A percentile compares a stretch with the other conserved stretches of the same genome.
Conservation (phyloP, 352 stramenopile species). For the Globisporangium polare region DNA sequence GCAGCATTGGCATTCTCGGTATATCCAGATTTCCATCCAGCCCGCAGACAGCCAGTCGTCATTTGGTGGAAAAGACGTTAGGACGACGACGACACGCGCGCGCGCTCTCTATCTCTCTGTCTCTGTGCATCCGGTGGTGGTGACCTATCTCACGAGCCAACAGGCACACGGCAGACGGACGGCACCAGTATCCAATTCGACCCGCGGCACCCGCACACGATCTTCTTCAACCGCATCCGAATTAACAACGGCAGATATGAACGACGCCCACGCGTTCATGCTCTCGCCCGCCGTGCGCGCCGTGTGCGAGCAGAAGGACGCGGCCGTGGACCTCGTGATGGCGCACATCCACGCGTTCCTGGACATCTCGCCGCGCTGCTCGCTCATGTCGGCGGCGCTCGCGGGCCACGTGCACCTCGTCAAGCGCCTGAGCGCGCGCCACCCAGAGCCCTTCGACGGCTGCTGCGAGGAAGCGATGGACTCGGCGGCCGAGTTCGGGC, state of each 20-base stretch:
- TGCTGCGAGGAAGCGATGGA: constrained; percentile 30
- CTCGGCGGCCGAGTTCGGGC: constrained; percentile 22
- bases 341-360: constrained; percentile 47
- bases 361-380: constrained; percentile 48
- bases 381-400: constrained; percentile 47
- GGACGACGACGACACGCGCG: background rate
- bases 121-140: background rate
- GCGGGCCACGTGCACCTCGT: constrained; percentile 49
- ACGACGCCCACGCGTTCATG: background rate
- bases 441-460: constrained; percentile 23
- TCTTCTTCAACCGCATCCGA: background rate
- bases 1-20: background rate
- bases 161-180: background rate
- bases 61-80: background rate
- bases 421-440: constrained; percentile 40
- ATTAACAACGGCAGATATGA: background rate
- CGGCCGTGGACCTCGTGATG: constrained; percentile 46
- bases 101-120: too few relatives aligned
- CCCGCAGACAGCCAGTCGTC: background rate
- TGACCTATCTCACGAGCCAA: background rate
- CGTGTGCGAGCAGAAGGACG: constrained; percentile 41
- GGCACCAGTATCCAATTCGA: background rate
- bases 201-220: background rate
- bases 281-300: constrained; percentile 48
- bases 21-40: background rate